Base-by-base conservation (phyloP, 73 alveolate genomes). In the Paramecium bursaria region DNA sequence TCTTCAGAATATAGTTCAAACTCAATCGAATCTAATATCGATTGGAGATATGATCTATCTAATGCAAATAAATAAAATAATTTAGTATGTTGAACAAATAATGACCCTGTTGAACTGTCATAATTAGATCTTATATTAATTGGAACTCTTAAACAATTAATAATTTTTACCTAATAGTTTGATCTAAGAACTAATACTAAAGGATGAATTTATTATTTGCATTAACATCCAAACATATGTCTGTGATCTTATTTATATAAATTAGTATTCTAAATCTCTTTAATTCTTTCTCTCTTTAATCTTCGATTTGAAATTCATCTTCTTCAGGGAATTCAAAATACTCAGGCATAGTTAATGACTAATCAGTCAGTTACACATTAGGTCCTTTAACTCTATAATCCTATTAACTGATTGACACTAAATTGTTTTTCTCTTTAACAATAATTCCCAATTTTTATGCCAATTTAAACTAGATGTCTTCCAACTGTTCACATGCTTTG, bases 401-500 rank as follows among this genome's bases (percentile, higher is more conserved):
- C 19, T 50, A 17, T 48, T 74, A 74, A 15, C 52, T 74, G 23
- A 74, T 35, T 77, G 74, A 61, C 21, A 35, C 22, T 11, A 39
- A 30, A 17, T 50, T 73, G 14, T 85, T 87, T 14, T 74, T 75
- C 17, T 44, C 90, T 17, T 76, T 22, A 11, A 86, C 90, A 10
- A 93, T 92, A 73, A 80, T 92, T 51, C 96, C 75, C 67, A 92
- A 53, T 15, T 74, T 75, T 85, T 87, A 77, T 2, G 95, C 93
- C 42, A 87, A 75, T 44, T 88, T 87, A 23, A 73, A 82, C 50
- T 90, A 92, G 6, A 90, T 52, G 74, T 92, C 74, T 74, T 85
- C 87, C 19, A 92, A 80, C 80, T 92, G 96, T 67, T 92, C 94
- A 51, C 92, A 85, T 17, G 92, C 86, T 73, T 86, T 95, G 80